Evolutionary conservation across 116 monocot genomes (phyloP).

Genomic region (Iris pallida): DNA sequence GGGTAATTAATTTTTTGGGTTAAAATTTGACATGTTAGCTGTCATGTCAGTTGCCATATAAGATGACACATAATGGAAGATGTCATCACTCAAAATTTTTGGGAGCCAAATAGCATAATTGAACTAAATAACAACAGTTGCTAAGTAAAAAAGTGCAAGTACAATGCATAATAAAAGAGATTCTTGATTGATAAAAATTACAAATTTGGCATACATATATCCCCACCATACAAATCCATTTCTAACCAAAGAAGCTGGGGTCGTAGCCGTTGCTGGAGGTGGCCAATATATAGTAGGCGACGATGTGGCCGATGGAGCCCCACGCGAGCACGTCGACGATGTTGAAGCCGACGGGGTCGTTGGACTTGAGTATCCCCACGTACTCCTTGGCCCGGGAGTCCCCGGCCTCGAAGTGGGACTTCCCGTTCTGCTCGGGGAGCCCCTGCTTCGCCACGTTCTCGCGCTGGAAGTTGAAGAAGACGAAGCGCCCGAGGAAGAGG

Average conservation of each 20-base stretch:
- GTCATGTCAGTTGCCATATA: no score
- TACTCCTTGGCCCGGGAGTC: slow-evolving; percentile 82
- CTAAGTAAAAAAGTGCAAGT: no score
- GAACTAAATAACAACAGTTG: no score
- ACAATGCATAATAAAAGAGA: no score
- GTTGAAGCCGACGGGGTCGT: slow-evolving; percentile 97
- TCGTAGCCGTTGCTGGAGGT: slow-evolving; percentile 96
- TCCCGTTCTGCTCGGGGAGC: slow-evolving; percentile 86
- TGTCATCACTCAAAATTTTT: no score
- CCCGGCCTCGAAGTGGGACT: slow-evolving; percentile 90
- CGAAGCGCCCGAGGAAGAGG: slow-evolving; percentile 93
- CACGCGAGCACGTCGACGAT: slow-evolving; percentile 91
- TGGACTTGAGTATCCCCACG: slow-evolving; percentile 67
- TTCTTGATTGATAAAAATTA: no score
- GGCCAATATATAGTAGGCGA: slow-evolving; percentile 92
- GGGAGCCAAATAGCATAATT: no score
- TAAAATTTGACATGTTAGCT: no score
- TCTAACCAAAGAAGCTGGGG: slow-evolving; percentile 60
- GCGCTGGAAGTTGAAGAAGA: slow-evolving; percentile 99
- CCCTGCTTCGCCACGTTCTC: slow-evolving; percentile 98
- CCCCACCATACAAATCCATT: neutral
- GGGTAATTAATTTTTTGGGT: no score
- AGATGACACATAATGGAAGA: no score
- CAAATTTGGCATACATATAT: neutral
- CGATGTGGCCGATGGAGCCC: slow-evolving; percentile 94